These are phyloP conservation scores for Elongisporangium undulatum DNA, from an alignment of 352 stramenopile species.

Conservation along the genomic window DNA sequence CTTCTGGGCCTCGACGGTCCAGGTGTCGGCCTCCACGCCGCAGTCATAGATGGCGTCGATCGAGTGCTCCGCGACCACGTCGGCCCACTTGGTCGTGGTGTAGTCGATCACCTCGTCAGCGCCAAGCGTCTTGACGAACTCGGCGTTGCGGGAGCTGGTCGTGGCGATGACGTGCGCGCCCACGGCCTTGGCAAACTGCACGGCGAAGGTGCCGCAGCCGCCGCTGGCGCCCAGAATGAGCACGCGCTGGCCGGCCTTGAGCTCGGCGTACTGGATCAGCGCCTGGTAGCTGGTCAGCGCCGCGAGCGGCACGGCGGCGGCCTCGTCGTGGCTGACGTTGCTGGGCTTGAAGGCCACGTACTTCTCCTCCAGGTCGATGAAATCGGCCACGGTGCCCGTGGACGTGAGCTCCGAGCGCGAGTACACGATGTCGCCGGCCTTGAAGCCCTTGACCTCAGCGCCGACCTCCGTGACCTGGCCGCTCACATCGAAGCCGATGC, in stretches of 20 bases:
- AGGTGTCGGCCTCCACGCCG: slow-evolving; percentile 12
- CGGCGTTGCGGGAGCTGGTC: slow-evolving; percentile 26
- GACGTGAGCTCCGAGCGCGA: slow-evolving; percentile 4
- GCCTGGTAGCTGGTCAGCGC: slow-evolving; percentile 29
- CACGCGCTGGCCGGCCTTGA: slow-evolving; percentile 15
- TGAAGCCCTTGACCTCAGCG: slow-evolving; percentile 9
- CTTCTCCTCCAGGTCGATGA: slow-evolving; percentile 16
- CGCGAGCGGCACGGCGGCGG: slow-evolving; percentile 19
- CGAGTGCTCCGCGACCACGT: slow-evolving; percentile 18
- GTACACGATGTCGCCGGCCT: slow-evolving; percentile 17
- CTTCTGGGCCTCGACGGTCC: slow-evolving; percentile 13
- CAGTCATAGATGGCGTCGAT: slow-evolving; percentile 28
- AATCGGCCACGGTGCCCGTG: slow-evolving; percentile 24
- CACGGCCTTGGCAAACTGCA: slow-evolving; percentile 45
- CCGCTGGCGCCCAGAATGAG: slow-evolving; percentile 50
- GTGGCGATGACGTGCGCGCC: slow-evolving; percentile 26
- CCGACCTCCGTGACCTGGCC: slow-evolving; percentile 18
- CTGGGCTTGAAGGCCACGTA: slow-evolving; percentile 34
- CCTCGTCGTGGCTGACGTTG: slow-evolving; percentile 32
- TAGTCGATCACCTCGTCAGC: slow-evolving; percentile 45
- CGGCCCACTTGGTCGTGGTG: slow-evolving; percentile 28
- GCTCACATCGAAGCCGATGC: slow-evolving; percentile 18
- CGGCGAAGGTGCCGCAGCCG: slow-evolving; percentile 34
- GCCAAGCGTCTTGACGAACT: slow-evolving; percentile 27
- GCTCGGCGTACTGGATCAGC: slow-evolving; percentile 14